A percentile compares a stretch with the other conserved stretches of the same genome.
Conservation (phyloP, 441 rosid genomes). For the Geranium incanum region DNA sequence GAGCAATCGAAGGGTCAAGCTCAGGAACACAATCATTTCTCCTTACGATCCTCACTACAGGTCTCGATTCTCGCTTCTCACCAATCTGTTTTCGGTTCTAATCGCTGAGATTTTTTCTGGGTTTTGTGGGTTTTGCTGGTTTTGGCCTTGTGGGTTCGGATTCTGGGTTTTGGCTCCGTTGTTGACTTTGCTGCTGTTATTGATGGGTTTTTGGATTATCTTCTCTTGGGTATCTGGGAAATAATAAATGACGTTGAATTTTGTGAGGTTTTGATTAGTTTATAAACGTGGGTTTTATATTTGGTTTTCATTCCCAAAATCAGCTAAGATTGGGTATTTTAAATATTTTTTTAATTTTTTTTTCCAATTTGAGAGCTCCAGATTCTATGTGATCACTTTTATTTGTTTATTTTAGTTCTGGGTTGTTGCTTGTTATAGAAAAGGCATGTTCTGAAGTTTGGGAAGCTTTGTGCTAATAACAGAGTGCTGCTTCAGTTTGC, state of each 20-base stretch:
- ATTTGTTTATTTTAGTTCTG: not conserved
- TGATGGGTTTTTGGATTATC: not conserved
- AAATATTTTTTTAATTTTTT: no score
- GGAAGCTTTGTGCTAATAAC: not conserved
- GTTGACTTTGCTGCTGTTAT: slow-evolving; percentile 4
- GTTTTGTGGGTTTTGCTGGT: not conserved
- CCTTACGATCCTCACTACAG: slow-evolving; percentile 86
- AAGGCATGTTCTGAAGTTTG: not conserved
- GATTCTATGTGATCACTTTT: not conserved
- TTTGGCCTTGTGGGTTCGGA: not conserved
- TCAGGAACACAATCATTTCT: slow-evolving; percentile 47
- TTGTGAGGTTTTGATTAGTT: slow-evolving; percentile 6
- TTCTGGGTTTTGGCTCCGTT: not conserved
- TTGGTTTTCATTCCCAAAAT: not conserved
- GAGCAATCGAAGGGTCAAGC: slow-evolving; percentile 70
- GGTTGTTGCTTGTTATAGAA: not conserved
- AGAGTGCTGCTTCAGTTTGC: not conserved
- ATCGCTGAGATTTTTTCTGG: not conserved
- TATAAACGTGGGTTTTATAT: not conserved
- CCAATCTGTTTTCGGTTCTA: not conserved
- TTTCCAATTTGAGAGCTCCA: not conserved
- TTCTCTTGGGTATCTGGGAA: not conserved
- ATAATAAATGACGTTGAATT: slow-evolving; percentile 20
- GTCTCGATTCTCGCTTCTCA: slow-evolving; percentile 23
- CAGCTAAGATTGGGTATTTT: not conserved